Percentiles rank a stretch among this genome's conserved stretches.
Evolutionary conservation across 2,329 filamentous ascomycete species (phyloP).

Genomic region (Ophiostoma ips): DNA sequence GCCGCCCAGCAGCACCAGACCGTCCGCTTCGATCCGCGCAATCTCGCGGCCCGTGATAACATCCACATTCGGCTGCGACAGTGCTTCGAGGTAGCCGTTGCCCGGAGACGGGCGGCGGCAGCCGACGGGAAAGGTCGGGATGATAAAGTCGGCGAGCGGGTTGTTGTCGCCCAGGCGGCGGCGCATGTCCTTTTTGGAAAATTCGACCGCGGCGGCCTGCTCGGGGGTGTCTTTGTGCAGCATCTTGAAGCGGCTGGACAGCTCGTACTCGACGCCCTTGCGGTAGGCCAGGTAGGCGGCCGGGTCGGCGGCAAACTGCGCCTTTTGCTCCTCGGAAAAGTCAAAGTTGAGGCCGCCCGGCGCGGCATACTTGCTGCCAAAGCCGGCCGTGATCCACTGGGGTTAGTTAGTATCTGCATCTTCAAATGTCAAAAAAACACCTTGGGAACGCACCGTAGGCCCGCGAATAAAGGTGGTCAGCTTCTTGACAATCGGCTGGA

Average conservation of each 20-base stretch:
- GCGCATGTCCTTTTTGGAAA: constrained; percentile 8
- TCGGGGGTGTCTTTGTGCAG: constrained; percentile 5
- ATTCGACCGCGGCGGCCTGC: constrained; percentile 7
- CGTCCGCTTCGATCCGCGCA: constrained; percentile 21
- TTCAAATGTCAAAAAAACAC: neutral
- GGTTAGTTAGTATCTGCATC: neutral
- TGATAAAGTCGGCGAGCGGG: constrained; percentile 6
- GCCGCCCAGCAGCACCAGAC: constrained; percentile 16
- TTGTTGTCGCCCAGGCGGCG: constrained; percentile 10
- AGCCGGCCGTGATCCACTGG: constrained; percentile 50
- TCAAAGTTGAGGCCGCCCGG: neutral
- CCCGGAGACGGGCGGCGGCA: constrained; percentile 29
- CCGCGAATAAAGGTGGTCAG: constrained; percentile 14
- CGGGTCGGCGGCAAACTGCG: constrained; percentile 35
- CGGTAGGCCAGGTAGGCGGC: constrained; percentile 37
- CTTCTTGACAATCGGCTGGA: constrained; percentile 22
- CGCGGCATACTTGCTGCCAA: constrained; percentile 16
- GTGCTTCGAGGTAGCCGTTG: constrained; percentile 27
- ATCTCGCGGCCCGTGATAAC: constrained; percentile 26
- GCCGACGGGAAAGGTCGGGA: constrained; percentile 22
- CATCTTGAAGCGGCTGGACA: constrained; percentile 39
- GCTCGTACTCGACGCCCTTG: constrained; percentile 31
- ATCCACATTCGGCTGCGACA: constrained; percentile 29
- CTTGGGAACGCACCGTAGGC: neutral
- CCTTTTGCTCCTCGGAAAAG: constrained; percentile 28